A percentile compares a stretch with the other conserved stretches of the same genome.
Conservation (phyloP, 2,329 filamentous ascomycete species). For the Paraconiothyrium brasiliense region DNA sequence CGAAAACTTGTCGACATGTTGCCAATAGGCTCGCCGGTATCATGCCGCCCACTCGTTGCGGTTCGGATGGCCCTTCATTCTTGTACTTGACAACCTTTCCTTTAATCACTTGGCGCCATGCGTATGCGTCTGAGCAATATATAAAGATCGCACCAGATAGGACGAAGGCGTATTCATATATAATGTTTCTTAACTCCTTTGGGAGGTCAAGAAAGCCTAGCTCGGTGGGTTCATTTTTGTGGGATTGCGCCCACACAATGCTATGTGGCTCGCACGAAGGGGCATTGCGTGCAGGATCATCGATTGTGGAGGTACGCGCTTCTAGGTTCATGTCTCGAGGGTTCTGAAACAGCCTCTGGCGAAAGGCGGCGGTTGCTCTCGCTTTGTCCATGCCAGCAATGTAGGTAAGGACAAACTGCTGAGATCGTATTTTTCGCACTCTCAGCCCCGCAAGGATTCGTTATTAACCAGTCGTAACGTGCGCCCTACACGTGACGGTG, state of each 20-base stretch:
- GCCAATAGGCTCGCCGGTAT: constrained; percentile 40
- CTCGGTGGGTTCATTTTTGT: constrained; percentile 22
- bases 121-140: constrained; percentile 30
- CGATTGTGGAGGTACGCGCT: background rate
- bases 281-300: background rate
- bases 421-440: background rate
- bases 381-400: background rate
- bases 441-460: background rate
- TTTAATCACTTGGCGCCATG: constrained; percentile 23
- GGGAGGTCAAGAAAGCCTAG: constrained; percentile 43
- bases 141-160: constrained; percentile 41
- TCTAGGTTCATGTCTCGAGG: background rate
- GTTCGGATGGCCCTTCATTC: constrained; percentile 33
- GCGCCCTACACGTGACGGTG: constrained; percentile 2
- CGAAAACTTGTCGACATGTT: constrained; percentile 54
- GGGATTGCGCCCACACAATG: constrained; percentile 33
- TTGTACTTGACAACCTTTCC: constrained; percentile 38
- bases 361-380: background rate
- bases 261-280: background rate
- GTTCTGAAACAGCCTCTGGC: background rate
- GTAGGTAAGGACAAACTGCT: no score
- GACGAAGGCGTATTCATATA: constrained; percentile 35
- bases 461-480: background rate
- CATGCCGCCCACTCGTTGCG: constrained; percentile 25
- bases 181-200: constrained; percentile 40